Evolutionary conservation across 169 alveolate genomes (phyloP), one percentile per base, ranked within the genome.

Genomic region (Nephromyces sp.): DNA sequence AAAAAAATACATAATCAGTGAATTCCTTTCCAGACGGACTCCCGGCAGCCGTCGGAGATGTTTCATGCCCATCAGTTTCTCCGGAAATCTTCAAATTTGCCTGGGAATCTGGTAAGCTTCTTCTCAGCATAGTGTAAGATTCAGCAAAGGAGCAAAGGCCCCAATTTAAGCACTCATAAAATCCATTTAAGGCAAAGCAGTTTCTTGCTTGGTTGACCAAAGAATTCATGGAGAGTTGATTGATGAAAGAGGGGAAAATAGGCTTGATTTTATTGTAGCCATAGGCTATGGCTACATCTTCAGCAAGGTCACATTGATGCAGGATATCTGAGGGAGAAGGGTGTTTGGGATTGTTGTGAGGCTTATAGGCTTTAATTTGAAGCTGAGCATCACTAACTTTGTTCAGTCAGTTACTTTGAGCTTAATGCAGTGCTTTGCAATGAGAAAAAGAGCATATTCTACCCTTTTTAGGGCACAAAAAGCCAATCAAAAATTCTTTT

Each of bases 221-320:
- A 43, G 57, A 15, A 43, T 43, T 43, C 57, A 43, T 15, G n/a
- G 57, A n/a, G 15, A 43, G 25, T 15, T 43, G 57, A n/a, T 15
- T 43, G 57, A 43, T 15, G n/a, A 15, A 43, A n/a, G n/a, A n/a
- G 57, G 57, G 57, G n/a, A 43, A 43, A 43, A 43, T n/a, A 43
- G 57, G n/a, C n/a, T 75, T 69, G 52, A 89, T 82, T 30, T 83
- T 86, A 72, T 90, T 89, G 65, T 82, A 92, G 30, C 95, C 95
- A 78, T 77, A 88, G n/a, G 94, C 93, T 66, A 92, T 92, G 8
- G 93, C 94, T 70, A 90, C 86, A 78, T 92, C 97, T 79, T 92
- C 97, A n/a, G 91, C 93, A 22, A 92, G 78, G 81, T 92, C 97
- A 72, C 95, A 89, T 53, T 88, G 90, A 71, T 92, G 92, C 15